Base-by-base conservation (phyloP, 805 yeast genomes). In the Kodamaea fukazawae region DNA sequence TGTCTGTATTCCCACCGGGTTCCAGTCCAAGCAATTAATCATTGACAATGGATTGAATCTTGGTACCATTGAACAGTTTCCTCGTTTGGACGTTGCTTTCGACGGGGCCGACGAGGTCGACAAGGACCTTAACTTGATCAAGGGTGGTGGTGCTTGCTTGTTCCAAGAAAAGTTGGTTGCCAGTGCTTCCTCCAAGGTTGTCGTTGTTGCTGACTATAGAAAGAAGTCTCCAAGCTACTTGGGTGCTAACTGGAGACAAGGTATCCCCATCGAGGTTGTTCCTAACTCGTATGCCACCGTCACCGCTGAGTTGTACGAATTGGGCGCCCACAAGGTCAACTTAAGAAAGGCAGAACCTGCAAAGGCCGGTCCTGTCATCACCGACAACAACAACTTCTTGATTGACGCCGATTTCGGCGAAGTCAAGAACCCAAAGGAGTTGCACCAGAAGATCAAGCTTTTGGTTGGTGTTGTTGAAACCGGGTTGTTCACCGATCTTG, bases 91-190 rank as follows among this genome's bases (percentile, higher is more conserved):
- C 59, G 79, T 93, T 51, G 96, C 96, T 1, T 93, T 93, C 60
- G 99, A 93, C 62, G 99, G 99, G 32, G 98, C 99, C 2, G 99
- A 93, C 63, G 99, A 93, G 64, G 90, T 90, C 42, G 99, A 91
- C 62, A 58, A 77, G 4, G 58, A 73, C 14, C 72, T 93, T 52
- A 86, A 89, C 58, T 81, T 90, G 54, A 93, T 93, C 60, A 93
- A 93, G 66, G 99, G 99, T 50, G 99, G 99, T 35, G 99, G 99
- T 30, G 99, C 97, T 2, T 93, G 99, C 63, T 71, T 89, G 47
- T 83, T 93, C 67, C 99, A 91, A 67, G 99, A 93, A 62, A 93
- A 93, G 66, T 73, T 93, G 39, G 96, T 93, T 10, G 96, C 96
- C 12, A 75, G 78, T 41, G 79, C 87, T 45, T 80, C 96, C 3